Percentiles rank a stretch among this genome's conserved stretches.
Evolutionary conservation across 768 basidiomycete genomes (phyloP).

Genomic region (Calocybe cyanea): DNA sequence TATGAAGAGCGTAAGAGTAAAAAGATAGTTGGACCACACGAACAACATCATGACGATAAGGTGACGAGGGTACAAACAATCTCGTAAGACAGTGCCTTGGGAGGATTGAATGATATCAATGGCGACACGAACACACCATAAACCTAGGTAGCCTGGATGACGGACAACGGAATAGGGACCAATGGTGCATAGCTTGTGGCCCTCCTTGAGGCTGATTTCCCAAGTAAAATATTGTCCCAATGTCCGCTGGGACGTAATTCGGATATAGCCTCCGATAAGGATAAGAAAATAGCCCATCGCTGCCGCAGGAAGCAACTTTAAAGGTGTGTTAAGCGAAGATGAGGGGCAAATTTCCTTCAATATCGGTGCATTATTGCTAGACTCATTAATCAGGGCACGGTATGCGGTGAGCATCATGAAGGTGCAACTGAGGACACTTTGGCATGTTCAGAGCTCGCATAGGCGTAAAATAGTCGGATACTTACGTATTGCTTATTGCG

Average conservation of each 20-base stretch:
- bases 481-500: slow-evolving; percentile 3
- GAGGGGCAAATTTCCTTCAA: neutral
- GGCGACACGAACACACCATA: slow-evolving; percentile 1
- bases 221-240: slow-evolving; percentile 10
- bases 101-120: slow-evolving; percentile 5
- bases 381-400: neutral
- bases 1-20: neutral
- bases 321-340: neutral
- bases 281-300: neutral
- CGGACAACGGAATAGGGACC: slow-evolving; percentile 8
- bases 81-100: neutral
- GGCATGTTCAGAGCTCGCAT: neutral
- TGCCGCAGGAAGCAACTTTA: neutral
- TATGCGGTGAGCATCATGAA: slow-evolving; percentile 2
- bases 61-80: slow-evolving; percentile 1
- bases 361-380: neutral
- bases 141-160: slow-evolving; percentile 8
- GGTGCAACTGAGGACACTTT: neutral
- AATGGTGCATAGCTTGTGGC: slow-evolving; percentile 8
- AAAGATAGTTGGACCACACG: neutral
- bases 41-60: neutral
- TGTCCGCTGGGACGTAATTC: slow-evolving; percentile 4
- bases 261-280: neutral
- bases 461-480: neutral
- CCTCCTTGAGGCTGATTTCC: slow-evolving; percentile 8